Conservation (phyloP, 176 grass and related monocot genomes). For the Avena insularis region DNA sequence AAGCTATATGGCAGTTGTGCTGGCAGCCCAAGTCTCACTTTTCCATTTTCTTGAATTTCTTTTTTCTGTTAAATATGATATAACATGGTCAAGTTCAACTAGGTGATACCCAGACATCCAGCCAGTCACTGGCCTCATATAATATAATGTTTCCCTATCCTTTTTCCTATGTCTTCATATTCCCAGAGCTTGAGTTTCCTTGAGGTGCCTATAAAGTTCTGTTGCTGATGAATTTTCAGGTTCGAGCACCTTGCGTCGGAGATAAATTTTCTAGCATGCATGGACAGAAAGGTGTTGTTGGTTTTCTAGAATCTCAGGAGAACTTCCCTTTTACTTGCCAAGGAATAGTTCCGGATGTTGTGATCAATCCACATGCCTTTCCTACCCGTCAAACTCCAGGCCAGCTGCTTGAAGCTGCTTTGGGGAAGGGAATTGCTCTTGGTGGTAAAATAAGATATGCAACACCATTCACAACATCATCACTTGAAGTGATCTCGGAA, state of each 20-base stretch:
- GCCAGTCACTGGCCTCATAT: background rate
- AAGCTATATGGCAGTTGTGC: background rate
- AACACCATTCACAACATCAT: slow-evolving; percentile 87
- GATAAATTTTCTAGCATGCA: slow-evolving; percentile 99
- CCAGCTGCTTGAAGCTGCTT: slow-evolving; percentile 94
- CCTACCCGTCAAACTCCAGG: slow-evolving; percentile 97
- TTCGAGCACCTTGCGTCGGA: slow-evolving; percentile 81
- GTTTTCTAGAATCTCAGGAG: slow-evolving; percentile 92
- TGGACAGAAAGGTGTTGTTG: slow-evolving; percentile 94
- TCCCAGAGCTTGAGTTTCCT: background rate
- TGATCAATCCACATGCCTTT: slow-evolving; percentile 98
- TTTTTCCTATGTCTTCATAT: slow-evolving; percentile 22
- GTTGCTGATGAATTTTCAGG: slow-evolving; percentile 59
- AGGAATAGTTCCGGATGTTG: slow-evolving; percentile 95
- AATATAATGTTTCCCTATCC: background rate
- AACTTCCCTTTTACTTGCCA: slow-evolving; percentile 87
- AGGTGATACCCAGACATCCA: slow-evolving; percentile 13
- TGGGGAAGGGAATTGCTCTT: slow-evolving; percentile 89
- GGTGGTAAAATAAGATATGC: slow-evolving; percentile 76
- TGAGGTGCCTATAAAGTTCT: slow-evolving; percentile 27
- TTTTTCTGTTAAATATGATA: background rate
- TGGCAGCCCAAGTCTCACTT: slow-evolving; percentile 14
- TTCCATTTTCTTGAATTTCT: background rate
- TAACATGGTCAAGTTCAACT: slow-evolving; percentile 6
- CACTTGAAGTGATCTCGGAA: slow-evolving; percentile 73